Evolutionary conservation across 345 rosid species (phyloP).

Genomic region (thale cress (Arabidopsis thaliana)): TAIR10.1 NC_003070.9:28295001-28295500

Average conservation of each 20-base stretch:
- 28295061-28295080: conserved; percentile 41
- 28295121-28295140: background rate
- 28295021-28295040: conserved; percentile 31
- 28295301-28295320: background rate
- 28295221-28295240: conserved; percentile 24
- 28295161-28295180: background rate
- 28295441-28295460: background rate
- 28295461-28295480: conserved; percentile 11
- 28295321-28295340: background rate
- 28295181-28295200: background rate
- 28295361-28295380: background rate
- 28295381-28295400: background rate
- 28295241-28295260: too few species aligned
- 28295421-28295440: conserved; percentile 12
- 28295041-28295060: conserved; percentile 24
- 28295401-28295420: background rate
- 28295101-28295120: background rate
- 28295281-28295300: background rate
- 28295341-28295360: background rate
- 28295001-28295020: conserved; percentile 69
- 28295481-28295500: conserved; percentile 24
- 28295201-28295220: background rate
- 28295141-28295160: background rate
- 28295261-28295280: too few species aligned
- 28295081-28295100: conserved; percentile 28